Evolutionary conservation across 169 alveolate genomes (phyloP), one percentile per base, ranked within the genome.

Genomic region (Plasmodium chabaudi): DNA sequence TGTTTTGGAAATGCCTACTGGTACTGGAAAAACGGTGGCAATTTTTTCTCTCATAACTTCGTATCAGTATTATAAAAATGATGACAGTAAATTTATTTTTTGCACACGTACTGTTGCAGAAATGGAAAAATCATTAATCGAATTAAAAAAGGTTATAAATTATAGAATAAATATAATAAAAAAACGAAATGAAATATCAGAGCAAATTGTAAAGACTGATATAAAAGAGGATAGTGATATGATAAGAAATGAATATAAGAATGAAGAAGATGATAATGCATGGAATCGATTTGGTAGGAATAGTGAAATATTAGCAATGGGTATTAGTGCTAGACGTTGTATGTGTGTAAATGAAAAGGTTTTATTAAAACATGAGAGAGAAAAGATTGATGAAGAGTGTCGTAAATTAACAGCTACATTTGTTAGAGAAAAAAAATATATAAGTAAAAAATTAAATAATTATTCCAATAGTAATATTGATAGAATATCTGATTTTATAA

Each of bases 1-100:
- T 23, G 98, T 98, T 15, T 92, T 98, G 77, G 99, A 98, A 82
- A 98, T 98, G 99, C 99, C 99, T 27, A 98, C 99, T 12, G 99
- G 99, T 9, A 98, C 99, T 72, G 99, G 99, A 12, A 98, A 98
- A 84, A 98, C 99, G 7, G 99, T 98, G 51, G 97, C 99, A n/a
- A 88, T 98, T 47, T 92, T 98, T 59, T 96, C 99, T 25, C 91
- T 98, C 46, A 95, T 97, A 47, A 93, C 98, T 15, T 95, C 98
- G 21, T 98, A 97, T 84, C 98, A 97, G 87, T 93, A 95, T 69
- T 92, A 95, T 44, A 94, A 94, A 73, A 98, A 98, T 2, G 96
- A 94, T 25, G 84, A 89, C n/a, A 94, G 93, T 17, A 94, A 97
- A 94, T 88, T 97, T 57, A 92, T 97, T 27, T 97, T 95, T 84